Percentiles rank a stretch among this genome's conserved stretches.
phyloP scores from a whole-genome alignment of 176 grass and related monocot species.

The Phoenix dactylifera region DNA sequence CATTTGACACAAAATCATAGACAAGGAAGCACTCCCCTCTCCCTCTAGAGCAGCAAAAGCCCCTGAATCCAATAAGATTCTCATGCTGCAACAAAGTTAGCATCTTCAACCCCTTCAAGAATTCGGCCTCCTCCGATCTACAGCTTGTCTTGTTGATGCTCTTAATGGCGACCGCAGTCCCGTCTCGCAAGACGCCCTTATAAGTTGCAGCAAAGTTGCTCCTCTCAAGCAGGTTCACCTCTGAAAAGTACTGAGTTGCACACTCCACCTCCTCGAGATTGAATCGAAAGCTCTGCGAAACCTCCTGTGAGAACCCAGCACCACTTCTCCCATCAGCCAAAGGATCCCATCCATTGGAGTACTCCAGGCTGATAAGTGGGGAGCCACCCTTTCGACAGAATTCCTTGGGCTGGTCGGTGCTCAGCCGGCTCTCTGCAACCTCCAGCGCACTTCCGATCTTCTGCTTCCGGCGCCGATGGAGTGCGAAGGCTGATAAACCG shows the following conservation, averaged over 20 bases:
- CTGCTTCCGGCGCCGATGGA: slow-evolving; percentile 55
- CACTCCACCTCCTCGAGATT: slow-evolving; percentile 74
- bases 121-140: slow-evolving; percentile 60
- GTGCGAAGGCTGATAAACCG: slow-evolving; percentile 33
- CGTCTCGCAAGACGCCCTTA: slow-evolving; percentile 52
- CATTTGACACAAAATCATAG: slow-evolving; percentile 64
- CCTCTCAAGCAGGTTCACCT: slow-evolving; percentile 48
- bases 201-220: slow-evolving; percentile 45
- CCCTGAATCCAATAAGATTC: slow-evolving; percentile 55
- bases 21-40: slow-evolving; percentile 69
- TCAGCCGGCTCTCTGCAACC: neutral
- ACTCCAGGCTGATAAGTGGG: slow-evolving; percentile 38
- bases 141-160: slow-evolving; percentile 83
- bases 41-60: slow-evolving; percentile 63
- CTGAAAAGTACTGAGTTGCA: slow-evolving; percentile 60
- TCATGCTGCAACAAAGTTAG: slow-evolving; percentile 50
- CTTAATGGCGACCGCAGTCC: slow-evolving; percentile 42
- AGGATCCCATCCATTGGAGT: slow-evolving; percentile 31
- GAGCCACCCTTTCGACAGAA: slow-evolving; percentile 28
- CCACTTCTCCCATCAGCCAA: slow-evolving; percentile 31
- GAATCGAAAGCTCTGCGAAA: slow-evolving; percentile 53
- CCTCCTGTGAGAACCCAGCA: slow-evolving; percentile 26
- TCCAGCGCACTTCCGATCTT: slow-evolving; percentile 55
- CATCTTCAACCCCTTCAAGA: slow-evolving; percentile 48
- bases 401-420: slow-evolving; percentile 19